Percentiles rank a stretch among this genome's conserved stretches.
phyloP scores from a whole-genome alignment of 192 early-diverging fungal species.

The Linderina pennispora region DNA sequence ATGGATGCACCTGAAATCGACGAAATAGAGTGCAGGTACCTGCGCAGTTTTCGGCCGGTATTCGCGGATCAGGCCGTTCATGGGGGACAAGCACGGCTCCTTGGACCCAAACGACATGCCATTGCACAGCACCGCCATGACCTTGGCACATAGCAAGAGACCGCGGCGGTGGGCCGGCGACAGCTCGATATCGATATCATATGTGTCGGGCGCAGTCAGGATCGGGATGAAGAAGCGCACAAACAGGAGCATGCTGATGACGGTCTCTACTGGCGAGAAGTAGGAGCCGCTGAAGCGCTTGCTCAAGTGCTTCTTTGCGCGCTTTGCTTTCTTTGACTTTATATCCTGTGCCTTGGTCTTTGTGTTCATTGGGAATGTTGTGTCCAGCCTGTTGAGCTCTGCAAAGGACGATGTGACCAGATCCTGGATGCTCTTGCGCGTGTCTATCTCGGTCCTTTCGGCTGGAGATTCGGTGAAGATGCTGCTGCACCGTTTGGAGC shows the following conservation, averaged over 20 bases:
- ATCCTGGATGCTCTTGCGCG: conserved; percentile 12
- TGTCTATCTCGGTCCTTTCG: neutral
- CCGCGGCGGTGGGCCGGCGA: conserved; percentile 73
- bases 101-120: conserved; percentile 90
- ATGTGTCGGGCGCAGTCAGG: conserved; percentile 85
- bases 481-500: neutral
- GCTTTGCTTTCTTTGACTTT: conserved; percentile 15
- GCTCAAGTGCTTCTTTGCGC: conserved; percentile 29
- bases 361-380: conserved; percentile 7
- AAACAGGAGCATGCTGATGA: conserved; percentile 80
- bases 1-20: neutral
- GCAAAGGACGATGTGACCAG: conserved; percentile 21
- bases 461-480: neutral
- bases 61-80: conserved; percentile 79
- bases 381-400: conserved; percentile 8
- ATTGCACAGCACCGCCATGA: conserved; percentile 93
- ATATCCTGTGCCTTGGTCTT: neutral
- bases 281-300: conserved; percentile 39
- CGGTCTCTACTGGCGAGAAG: conserved; percentile 56
- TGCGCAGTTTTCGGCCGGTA: conserved; percentile 77
- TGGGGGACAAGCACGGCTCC: conserved; percentile 81
- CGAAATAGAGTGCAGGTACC: conserved; percentile 64
- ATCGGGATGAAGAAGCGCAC: conserved; percentile 93
- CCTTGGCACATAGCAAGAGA: conserved; percentile 82
- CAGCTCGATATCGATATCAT: conserved; percentile 58